Percentiles rank a stretch among this genome's conserved stretches.
phyloP scores from a whole-genome alignment of 768 basidiomycete species.

The Asterophora lycoperdoides region DNA sequence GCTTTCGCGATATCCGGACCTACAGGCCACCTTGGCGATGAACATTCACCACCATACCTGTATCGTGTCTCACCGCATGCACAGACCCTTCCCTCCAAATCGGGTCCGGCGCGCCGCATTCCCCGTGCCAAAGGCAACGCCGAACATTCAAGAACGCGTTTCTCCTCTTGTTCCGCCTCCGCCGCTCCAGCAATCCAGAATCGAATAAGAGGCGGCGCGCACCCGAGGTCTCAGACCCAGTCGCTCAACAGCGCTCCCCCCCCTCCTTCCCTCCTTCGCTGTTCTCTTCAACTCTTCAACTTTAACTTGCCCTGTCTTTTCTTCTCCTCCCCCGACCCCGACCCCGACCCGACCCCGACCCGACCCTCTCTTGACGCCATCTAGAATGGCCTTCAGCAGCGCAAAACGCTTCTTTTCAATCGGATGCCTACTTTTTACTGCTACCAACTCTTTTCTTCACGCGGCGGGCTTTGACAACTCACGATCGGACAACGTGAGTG shows the following conservation, averaged over 20 bases:
- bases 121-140: background rate
- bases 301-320: too few species aligned
- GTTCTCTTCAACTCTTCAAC: too few species aligned
- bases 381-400: conserved; percentile 7
- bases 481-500: conserved; percentile 34
- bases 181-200: background rate
- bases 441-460: background rate
- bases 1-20: background rate
- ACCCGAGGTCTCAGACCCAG: background rate
- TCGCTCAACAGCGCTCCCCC: conserved; percentile 1
- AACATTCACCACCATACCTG: background rate
- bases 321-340: too few species aligned
- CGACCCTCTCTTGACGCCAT: background rate
- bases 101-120: background rate
- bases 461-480: conserved; percentile 29
- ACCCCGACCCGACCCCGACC: background rate
- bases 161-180: background rate
- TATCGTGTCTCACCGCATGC: background rate
- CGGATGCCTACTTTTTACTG: background rate
- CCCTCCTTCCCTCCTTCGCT: background rate
- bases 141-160: conserved; percentile 8
- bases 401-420: conserved; percentile 1
- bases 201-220: conserved; percentile 6
- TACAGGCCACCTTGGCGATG: background rate
- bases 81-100: background rate